Evolutionary conservation across 2,329 filamentous ascomycete genomes (phyloP), one percentile per base, ranked within the genome.

Genomic region (Bipolaris victoriae): DNA sequence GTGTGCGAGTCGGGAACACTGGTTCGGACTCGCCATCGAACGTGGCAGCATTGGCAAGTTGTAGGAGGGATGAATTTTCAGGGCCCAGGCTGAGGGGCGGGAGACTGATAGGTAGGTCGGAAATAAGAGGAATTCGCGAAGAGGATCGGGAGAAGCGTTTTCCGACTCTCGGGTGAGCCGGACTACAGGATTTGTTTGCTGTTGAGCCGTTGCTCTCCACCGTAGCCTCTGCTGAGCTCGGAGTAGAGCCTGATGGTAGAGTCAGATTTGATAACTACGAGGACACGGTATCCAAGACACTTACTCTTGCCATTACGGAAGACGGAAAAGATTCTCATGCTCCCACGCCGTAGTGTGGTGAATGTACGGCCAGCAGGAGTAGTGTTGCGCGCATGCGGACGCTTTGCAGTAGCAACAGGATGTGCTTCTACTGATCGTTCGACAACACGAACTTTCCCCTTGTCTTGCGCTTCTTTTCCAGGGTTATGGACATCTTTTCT

Each of bases 21-120:
- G 70, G 73, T 33, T 76, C 73, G 9, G 71, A 76, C 40, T 75
- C 72, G 47, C 74, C 72, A 63, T 76, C 73, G 39, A 73, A 69
- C 3, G 59, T 62, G 11, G 68, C 62, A 47, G 72, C 61, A 35
- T 68, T 70, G 33, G 68, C 66, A 15, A 74, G 62, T 29, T 68
- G 68, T 7, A 66, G 41, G 11, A 67, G 40, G 10, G 68, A 71
- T 6, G 68, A 66, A 10, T 57, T 55, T 6, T 55, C 46, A 16
- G 60, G 59, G 15, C 59, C 59, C 37, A 68, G 20, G 20, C 29
- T 60, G 6, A 63, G 55, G 39, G 55, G 33, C 20, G 63, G 58
- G 45, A 60, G 36, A 10, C 49, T 54, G 1, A 56, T 49, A 16
- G 60, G 40, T n/a, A 61, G 49, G 20, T 64, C 58, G 18, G 58